A percentile compares a stretch with the other conserved stretches of the same genome.
Evolutionary conservation across 2,329 filamentous ascomycete genomes (phyloP).

Genomic region (Ceratocystis huliohia): DNA sequence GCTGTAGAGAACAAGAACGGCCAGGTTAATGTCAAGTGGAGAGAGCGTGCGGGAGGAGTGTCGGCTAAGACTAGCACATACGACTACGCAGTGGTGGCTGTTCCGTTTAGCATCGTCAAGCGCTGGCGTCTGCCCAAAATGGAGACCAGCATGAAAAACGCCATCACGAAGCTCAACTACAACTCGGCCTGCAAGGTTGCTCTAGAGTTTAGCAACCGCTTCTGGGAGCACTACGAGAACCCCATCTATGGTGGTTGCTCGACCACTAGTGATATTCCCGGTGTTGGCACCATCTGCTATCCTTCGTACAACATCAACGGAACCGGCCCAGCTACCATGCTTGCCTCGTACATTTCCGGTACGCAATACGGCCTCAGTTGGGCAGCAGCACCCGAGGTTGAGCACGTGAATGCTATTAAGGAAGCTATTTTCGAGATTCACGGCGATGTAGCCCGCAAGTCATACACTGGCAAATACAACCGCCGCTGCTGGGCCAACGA

Average conservation of each 20-base stretch:
- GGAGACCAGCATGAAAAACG: slow-evolving; percentile 33
- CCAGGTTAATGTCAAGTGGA: slow-evolving; percentile 48
- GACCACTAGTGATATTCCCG: slow-evolving; percentile 40
- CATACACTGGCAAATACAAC: slow-evolving; percentile 54
- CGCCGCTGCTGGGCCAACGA: slow-evolving; percentile 54
- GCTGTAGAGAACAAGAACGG: slow-evolving; percentile 39
- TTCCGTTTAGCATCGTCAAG: slow-evolving; percentile 51
- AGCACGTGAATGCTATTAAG: slow-evolving; percentile 51
- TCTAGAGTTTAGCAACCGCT: slow-evolving; percentile 54
- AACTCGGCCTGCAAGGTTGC: slow-evolving; percentile 44
- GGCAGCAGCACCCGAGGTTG: slow-evolving; percentile 39
- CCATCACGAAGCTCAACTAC: slow-evolving; percentile 38
- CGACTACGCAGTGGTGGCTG: slow-evolving; percentile 54
- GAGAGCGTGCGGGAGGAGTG: slow-evolving; percentile 31
- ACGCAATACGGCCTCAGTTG: slow-evolving; percentile 30
- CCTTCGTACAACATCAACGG: slow-evolving; percentile 54
- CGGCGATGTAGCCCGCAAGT: slow-evolving; percentile 31
- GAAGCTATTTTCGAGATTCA: slow-evolving; percentile 55
- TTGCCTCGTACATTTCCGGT: slow-evolving; percentile 45
- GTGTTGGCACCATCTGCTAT: slow-evolving; percentile 52
- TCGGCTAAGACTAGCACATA: slow-evolving; percentile 38
- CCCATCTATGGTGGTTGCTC: slow-evolving; percentile 54
- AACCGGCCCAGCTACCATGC: slow-evolving; percentile 47
- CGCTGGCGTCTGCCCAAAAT: slow-evolving; percentile 45
- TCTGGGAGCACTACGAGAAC: slow-evolving; percentile 40